A percentile compares a stretch with the other conserved stretches of the same genome.
Conservation (phyloP, 257 asterid species). For the Petunia axillaris region DNA sequence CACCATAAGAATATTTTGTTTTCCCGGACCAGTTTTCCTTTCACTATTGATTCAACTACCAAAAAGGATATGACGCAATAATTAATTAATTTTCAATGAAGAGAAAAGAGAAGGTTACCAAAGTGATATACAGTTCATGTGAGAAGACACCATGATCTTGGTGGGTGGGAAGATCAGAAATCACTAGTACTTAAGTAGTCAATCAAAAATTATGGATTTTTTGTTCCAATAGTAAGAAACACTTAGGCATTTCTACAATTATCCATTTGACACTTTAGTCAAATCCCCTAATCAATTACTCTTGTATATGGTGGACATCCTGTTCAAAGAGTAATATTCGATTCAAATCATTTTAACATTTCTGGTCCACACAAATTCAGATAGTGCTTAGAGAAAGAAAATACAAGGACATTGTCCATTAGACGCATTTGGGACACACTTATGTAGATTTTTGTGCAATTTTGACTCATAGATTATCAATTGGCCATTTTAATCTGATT, state of each 20-base stretch:
- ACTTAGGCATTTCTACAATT: background rate
- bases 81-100: background rate
- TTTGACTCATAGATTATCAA: background rate
- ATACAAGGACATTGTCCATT: background rate
- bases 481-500: background rate
- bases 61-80: background rate
- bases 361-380: background rate
- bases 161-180: background rate
- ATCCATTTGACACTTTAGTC: slow-evolving; percentile 22
- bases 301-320: background rate
- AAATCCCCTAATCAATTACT: background rate
- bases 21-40: background rate
- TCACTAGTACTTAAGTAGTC: slow-evolving; percentile 1
- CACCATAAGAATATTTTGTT: background rate
- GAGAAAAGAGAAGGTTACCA: background rate
- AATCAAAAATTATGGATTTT: background rate
- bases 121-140: background rate
- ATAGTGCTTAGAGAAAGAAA: background rate
- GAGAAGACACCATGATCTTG: slow-evolving; percentile 20
- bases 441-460: background rate
- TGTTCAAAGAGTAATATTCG: background rate
- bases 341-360: background rate
- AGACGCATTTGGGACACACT: background rate
- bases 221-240: slow-evolving; percentile 16
- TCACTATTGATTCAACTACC: background rate